Conservation (phyloP, 371 early-diverging fungal genomes). For the Mortierella polycephala region DNA sequence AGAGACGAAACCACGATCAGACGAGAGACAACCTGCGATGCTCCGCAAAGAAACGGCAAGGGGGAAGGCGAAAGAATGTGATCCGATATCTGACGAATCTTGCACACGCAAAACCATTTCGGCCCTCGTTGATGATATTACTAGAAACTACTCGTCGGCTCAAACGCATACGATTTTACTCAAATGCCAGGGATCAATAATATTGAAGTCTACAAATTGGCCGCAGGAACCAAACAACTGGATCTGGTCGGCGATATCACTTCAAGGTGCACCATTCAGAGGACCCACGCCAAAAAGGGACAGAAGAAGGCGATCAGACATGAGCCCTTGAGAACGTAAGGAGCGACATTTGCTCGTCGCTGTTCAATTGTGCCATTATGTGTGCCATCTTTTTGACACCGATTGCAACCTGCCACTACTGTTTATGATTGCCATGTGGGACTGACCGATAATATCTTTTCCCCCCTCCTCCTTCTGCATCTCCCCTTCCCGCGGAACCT, state of each 20-base stretch:
- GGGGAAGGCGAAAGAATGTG: too few species aligned
- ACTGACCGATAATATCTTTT: too few species aligned
- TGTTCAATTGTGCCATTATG: neutral
- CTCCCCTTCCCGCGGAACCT: too few species aligned
- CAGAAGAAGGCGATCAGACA: conserved; percentile 40
- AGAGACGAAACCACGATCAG: too few species aligned
- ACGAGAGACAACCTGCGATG: too few species aligned
- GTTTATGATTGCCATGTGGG: too few species aligned
- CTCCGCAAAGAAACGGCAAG: too few species aligned
- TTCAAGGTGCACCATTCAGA: conserved; percentile 42
- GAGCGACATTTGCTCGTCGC: neutral
- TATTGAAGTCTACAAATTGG: conserved; percentile 35
- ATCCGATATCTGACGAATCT: neutral
- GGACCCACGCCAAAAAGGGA: conserved; percentile 36
- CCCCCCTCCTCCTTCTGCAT: too few species aligned
- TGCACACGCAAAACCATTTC: neutral
- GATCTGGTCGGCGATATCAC: conserved; percentile 44
- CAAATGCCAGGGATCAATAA: conserved; percentile 28
- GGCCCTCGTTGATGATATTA: neutral
- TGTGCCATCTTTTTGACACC: neutral
- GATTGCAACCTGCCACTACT: neutral
- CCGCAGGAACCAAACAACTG: conserved; percentile 33
- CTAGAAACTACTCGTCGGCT: conserved; percentile 49
- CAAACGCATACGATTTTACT: conserved; percentile 28
- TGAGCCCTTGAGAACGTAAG: conserved; percentile 44